A percentile compares a stretch with the other conserved stretches of the same genome.
Evolutionary conservation across 805 yeast genomes (phyloP).

Genomic region (Helenozyma baotianmanensis): DNA sequence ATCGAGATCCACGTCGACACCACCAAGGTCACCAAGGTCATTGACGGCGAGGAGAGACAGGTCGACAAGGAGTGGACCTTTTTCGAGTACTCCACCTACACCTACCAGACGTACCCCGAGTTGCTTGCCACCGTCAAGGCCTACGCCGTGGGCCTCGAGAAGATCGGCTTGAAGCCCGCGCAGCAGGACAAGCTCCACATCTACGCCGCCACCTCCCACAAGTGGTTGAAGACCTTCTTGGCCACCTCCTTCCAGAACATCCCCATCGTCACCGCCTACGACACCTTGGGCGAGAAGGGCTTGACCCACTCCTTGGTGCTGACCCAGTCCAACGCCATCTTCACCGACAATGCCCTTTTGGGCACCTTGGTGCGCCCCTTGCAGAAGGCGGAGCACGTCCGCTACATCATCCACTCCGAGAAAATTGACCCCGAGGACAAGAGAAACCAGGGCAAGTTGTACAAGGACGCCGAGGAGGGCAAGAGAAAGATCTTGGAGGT

Average conservation of each 20-base stretch:
- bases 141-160: constrained; percentile 71
- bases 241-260: constrained; percentile 76
- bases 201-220: constrained; percentile 81
- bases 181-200: constrained; percentile 67
- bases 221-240: constrained; percentile 85
- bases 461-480: constrained; percentile 53
- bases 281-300: constrained; percentile 87
- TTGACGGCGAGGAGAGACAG: constrained; percentile 69
- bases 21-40: constrained; percentile 65
- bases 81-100: constrained; percentile 74
- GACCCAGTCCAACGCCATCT: constrained; percentile 74
- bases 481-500: constrained; percentile 52
- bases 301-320: constrained; percentile 79
- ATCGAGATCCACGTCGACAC: constrained; percentile 70
- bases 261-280: constrained; percentile 93
- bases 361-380: constrained; percentile 67
- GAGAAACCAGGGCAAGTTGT: constrained; percentile 58
- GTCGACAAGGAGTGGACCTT: constrained; percentile 85
- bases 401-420: constrained; percentile 69
- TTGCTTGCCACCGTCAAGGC: constrained; percentile 45
- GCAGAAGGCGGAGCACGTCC: constrained; percentile 53
- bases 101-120: constrained; percentile 59
- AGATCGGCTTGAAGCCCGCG: constrained; percentile 64
- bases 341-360: constrained; percentile 78
- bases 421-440: constrained; percentile 56